A percentile compares a stretch with the other conserved stretches of the same genome.
These are phyloP conservation scores for Gaertneriomyces sp. DNA, from an alignment of 192 early-diverging fungal species.

Conservation along the genomic window DNA sequence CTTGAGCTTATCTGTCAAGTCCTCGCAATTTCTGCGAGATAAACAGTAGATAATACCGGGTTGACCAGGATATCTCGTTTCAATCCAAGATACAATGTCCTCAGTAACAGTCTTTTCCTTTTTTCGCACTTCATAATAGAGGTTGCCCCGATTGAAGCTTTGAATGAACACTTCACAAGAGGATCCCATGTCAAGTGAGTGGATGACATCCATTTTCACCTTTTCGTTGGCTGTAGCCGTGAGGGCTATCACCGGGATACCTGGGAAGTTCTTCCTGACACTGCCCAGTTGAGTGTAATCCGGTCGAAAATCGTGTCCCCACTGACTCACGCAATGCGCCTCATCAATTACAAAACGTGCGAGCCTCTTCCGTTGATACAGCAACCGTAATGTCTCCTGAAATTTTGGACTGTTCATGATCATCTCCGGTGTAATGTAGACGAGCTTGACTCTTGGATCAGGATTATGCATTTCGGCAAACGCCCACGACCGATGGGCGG, in stretches of 20 bases:
- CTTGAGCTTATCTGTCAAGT: conserved; percentile 68
- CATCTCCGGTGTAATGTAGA: conserved; percentile 87
- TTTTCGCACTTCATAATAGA: conserved; percentile 52
- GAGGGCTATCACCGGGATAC: conserved; percentile 86
- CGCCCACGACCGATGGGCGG: conserved; percentile 47
- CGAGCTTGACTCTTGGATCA: conserved; percentile 48
- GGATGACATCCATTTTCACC: conserved; percentile 78
- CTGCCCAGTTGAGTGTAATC: conserved; percentile 74
- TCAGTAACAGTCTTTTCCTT: conserved; percentile 64
- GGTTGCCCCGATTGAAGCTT: conserved; percentile 86
- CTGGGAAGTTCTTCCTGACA: conserved; percentile 65
- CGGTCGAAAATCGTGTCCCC: conserved; percentile 97
- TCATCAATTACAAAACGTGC: conserved; percentile 93
- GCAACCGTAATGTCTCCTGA: conserved; percentile 45
- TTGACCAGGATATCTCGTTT: conserved; percentile 53
- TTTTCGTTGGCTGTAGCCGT: conserved; percentile 92
- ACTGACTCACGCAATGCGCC: conserved; percentile 93
- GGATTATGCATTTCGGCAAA: conserved; percentile 32
- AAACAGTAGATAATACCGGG: conserved; percentile 93
- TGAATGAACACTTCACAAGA: conserved; percentile 66
- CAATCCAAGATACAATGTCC: conserved; percentile 73
- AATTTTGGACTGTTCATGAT: conserved; percentile 63
- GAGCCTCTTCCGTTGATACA: conserved; percentile 61
- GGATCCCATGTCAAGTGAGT: conserved; percentile 67
- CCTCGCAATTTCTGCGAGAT: conserved; percentile 75